A percentile compares a stretch with the other conserved stretches of the same genome.
These are phyloP conservation scores for Phytophthora pluvialis DNA, from an alignment of 352 stramenopile genomes.

Conservation along the genomic window DNA sequence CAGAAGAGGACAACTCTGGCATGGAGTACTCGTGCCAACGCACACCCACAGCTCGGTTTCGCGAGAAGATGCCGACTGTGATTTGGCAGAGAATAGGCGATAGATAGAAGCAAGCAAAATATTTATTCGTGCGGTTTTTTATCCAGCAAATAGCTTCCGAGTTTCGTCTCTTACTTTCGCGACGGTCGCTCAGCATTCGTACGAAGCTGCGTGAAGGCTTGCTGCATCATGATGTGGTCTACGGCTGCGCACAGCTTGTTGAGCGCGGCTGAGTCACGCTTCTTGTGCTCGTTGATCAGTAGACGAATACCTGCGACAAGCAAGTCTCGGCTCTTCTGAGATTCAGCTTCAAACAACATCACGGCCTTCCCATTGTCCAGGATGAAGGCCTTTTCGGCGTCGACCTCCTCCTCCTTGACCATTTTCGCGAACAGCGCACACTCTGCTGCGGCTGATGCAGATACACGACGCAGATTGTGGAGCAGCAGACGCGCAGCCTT, in stretches of 20 bases:
- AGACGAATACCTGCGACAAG: slow-evolving; percentile 69
- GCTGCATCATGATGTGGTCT: slow-evolving; percentile 14
- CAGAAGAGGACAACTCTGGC: slow-evolving; percentile 40
- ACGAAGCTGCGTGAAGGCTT: slow-evolving; percentile 23
- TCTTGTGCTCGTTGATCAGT: slow-evolving; percentile 67
- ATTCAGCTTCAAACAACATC: slow-evolving; percentile 71
- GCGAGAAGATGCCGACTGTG: slow-evolving; percentile 43
- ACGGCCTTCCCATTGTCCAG: slow-evolving; percentile 68
- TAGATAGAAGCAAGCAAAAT: slow-evolving; percentile 36
- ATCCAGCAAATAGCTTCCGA: slow-evolving; percentile 17
- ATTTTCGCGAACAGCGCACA: slow-evolving; percentile 40
- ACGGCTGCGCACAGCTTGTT: slow-evolving; percentile 36
- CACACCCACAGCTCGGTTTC: slow-evolving; percentile 49
- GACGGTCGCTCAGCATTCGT: slow-evolving; percentile 21
- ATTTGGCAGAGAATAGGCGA: slow-evolving; percentile 42
- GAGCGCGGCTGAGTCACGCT: slow-evolving; percentile 47
- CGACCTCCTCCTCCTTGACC: slow-evolving; percentile 34
- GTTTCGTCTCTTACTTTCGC: slow-evolving; percentile 24
- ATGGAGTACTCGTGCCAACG: slow-evolving; percentile 48
- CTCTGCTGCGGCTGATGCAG: slow-evolving; percentile 34
- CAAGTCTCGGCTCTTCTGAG: slow-evolving; percentile 69
- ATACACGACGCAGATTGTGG: slow-evolving; percentile 62
- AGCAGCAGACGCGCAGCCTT: slow-evolving; percentile 64
- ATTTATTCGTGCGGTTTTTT: slow-evolving; percentile 39
- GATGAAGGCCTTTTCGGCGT: slow-evolving; percentile 41